Base-by-base conservation (phyloP, 768 basidiomycete species). In the Suillus paluster region DNA sequence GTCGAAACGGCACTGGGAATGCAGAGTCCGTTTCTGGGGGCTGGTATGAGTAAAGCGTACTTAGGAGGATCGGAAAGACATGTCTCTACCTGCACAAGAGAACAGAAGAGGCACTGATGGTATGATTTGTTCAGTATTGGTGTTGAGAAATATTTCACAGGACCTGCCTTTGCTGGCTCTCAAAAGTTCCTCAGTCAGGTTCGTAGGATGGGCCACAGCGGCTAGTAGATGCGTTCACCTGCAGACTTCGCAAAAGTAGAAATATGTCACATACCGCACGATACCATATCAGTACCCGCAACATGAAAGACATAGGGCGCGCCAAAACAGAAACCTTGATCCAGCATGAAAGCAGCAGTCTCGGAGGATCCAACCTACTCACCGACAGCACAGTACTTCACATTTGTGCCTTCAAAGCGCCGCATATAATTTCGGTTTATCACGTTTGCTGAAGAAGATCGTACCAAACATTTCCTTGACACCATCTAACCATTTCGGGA, bases 321-420 rank as follows among this genome's bases (percentile, higher is more conserved):
- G 7, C 85, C 85, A 62, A 86, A 86, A 66, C 84, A 88, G 63
- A 86, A 86, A 12, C 86, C 84, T 86, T 33, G 50, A 55, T 33
- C 33, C 36, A 45, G 15, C 21, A 42, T 49, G 21, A 44, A 46
- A 57, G 30, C 14, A 23, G 53, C 23, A 17, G 17, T 38, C 12
- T 17, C 9, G 0, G 8, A 17, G 50, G 42, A 61, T 4, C 25
- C 5, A 9, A 17, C 65, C 41, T 36, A 66, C 77, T 36, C 59
- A 83, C 83, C 84, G 55, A 80, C 80, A 10, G 83, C 77, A 61
- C 70, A 77, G 63, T 83, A 85, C 44, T 78, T 73, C 17, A 78
- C 75, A 27, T 75, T 75, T 7, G 59, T 61, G 19, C 36, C 53
- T 54, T 23, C 2, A 64, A 66, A 11, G 68, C 66, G 70, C 5